Evolutionary conservation across 164 flowering plant genomes (phyloP), one percentile per base, ranked within the genome.

Genomic region (Platanus orientalis): DNA sequence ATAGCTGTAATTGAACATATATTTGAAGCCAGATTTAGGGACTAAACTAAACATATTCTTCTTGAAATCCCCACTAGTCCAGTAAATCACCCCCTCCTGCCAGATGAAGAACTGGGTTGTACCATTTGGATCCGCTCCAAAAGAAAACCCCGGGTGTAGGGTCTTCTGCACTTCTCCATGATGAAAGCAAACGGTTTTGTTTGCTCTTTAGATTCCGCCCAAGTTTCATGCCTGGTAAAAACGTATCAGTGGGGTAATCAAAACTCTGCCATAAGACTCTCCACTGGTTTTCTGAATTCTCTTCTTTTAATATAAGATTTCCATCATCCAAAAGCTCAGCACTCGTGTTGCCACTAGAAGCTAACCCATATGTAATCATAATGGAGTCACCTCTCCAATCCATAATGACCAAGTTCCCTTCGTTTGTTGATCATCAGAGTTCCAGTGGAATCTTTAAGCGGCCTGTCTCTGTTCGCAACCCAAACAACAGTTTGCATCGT

Each of bases 401-500:
- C n/a, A 59, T 3, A 21, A 76, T 57, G 23, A 57, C 40, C 16
- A 76, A 39, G 50, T 68, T 76, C 20, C 77, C 77, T 34, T 62
- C 61, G 4, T 54, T 44, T n/a, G 25, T 63, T 57, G 14, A 79
- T 57, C 4, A 50, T 29, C 7, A 73, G 17, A 23, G 1, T 29
- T 0, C 63, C 71, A 1, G 42, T 23, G 1, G 66, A 21, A 39
- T 67, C 61, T n/a, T 45, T 19, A 42, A 75, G 2, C 2, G 81
- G 79, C 1, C 13, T 62, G 12, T 77, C 76, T 24, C 80, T 58
- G 69, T 79, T 77, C 25, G 83, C 83, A 10, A 79, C 78, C 85
- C 85, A 81, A 1, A 79, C 73, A 20, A 77, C 59, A 21, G 42
- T 67, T 13, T 19, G 17, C 0, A 25, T 55, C 1, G 71, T 24